Evolutionary conservation across 352 stramenopile species (phyloP).

Genomic region (Phytophthora pinifolia): DNA sequence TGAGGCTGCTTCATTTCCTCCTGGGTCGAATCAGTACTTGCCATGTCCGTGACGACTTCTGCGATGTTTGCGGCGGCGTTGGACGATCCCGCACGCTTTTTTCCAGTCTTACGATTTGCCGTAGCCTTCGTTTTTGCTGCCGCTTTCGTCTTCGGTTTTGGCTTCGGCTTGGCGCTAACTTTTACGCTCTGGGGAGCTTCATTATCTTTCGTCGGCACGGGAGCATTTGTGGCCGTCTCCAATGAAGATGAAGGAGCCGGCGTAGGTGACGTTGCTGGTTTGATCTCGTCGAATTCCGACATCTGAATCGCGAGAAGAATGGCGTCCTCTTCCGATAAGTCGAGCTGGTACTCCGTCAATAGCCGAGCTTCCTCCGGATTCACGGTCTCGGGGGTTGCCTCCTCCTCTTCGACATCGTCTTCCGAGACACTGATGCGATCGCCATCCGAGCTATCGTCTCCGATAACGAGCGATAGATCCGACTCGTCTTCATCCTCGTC

Average conservation of each 20-base stretch:
- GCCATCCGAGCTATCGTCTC: constrained; percentile 61
- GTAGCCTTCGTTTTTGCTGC: constrained; percentile 10
- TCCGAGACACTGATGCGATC: constrained; percentile 46
- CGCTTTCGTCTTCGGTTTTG: constrained; percentile 2
- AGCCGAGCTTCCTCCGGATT: constrained; percentile 43
- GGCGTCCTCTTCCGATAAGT: constrained; percentile 75
- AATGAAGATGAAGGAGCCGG: constrained; percentile 1
- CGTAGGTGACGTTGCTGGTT: too few relatives aligned
- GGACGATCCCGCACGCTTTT: constrained; percentile 17
- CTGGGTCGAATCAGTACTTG: not conserved
- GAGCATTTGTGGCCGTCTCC: not conserved
- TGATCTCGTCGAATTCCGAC: constrained; percentile 33
- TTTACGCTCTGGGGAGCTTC: not conserved
- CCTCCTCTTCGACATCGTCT: constrained; percentile 38
- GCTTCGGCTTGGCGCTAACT: not conserved
- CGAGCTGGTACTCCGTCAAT: constrained; percentile 67
- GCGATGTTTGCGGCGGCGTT: not conserved
- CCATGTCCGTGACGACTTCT: not conserved
- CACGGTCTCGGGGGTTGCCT: constrained; percentile 10
- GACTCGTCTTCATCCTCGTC: constrained; percentile 53
- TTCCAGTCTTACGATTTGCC: not conserved
- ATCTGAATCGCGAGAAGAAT: constrained; percentile 64
- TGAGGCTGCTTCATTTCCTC: not conserved
- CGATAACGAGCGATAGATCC: constrained; percentile 43
- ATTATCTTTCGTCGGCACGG: constrained; percentile 2